These are phyloP conservation scores for Chenopodium album DNA, from an alignment of 148 eudicot species.

Conservation along the genomic window DNA sequence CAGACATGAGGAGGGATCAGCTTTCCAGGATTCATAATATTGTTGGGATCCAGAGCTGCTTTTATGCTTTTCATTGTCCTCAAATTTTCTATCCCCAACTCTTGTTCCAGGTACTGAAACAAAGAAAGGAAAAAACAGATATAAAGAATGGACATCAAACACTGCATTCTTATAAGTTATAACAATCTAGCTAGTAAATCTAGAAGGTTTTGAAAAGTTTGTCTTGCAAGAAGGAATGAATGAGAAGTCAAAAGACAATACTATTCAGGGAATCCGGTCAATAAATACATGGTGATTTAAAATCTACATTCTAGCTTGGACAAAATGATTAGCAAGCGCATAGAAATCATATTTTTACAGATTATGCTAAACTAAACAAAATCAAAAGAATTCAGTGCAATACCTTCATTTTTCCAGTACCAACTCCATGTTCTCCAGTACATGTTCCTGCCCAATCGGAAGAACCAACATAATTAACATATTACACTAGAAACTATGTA, in stretches of 20 bases:
- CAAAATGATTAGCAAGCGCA: background rate
- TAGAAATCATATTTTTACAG: background rate
- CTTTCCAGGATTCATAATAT: constrained; percentile 96
- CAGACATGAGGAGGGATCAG: constrained; percentile 94
- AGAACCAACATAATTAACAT: background rate
- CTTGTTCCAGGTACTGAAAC: constrained; percentile 83
- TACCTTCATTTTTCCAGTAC: constrained; percentile 99
- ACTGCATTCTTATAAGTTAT: background rate
- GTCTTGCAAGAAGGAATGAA: background rate
- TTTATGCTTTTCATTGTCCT: constrained; percentile 87
- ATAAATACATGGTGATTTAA: too few species aligned
- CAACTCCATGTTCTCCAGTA: constrained; percentile 98
- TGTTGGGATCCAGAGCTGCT: constrained; percentile 81
- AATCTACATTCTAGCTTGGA: background rate
- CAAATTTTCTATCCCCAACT: constrained; percentile 83
- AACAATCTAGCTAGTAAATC: background rate
- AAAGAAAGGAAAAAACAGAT: background rate
- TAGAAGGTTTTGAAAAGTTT: background rate
- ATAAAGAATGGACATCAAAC: background rate
- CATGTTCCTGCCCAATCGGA: constrained; percentile 68
- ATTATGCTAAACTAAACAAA: background rate
- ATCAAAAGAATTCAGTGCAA: background rate
- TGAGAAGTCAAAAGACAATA: background rate
- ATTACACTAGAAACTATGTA: background rate
- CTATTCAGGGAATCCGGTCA: background rate